phyloP scores from a whole-genome alignment of 352 stramenopile genomes.

The Phytophthora boehmeriae region DNA sequence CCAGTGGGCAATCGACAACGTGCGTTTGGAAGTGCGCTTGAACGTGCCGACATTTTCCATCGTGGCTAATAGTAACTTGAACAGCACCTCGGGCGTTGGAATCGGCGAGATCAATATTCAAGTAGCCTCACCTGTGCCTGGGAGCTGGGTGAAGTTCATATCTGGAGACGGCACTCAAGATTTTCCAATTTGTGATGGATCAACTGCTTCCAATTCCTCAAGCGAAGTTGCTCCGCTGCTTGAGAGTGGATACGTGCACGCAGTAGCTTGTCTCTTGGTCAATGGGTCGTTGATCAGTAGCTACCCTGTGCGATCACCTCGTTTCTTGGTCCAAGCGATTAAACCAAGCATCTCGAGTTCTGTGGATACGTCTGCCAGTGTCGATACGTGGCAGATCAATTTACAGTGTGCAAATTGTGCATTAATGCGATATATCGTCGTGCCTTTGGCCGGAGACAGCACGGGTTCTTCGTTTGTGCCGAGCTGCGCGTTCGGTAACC shows the following conservation, averaged over 20 bases:
- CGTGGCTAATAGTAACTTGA: slow-evolving; percentile 4
- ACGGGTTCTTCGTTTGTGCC: slow-evolving; percentile 19
- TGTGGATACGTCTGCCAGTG: slow-evolving; percentile 29
- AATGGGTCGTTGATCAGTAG: slow-evolving; percentile 44
- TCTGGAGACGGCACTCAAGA: slow-evolving; percentile 63
- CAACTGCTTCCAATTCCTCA: background rate
- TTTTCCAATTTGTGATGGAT: slow-evolving; percentile 48
- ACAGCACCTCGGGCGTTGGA: slow-evolving; percentile 17
- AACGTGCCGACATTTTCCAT: slow-evolving; percentile 43
- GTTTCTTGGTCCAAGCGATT: slow-evolving; percentile 50
- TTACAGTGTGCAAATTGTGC: slow-evolving; percentile 44
- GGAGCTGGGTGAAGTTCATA: slow-evolving; percentile 53
- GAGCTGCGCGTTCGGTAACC: slow-evolving; percentile 49
- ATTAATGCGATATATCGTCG: slow-evolving; percentile 56
- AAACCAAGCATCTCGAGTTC: slow-evolving; percentile 36
- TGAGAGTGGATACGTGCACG: slow-evolving; percentile 59
- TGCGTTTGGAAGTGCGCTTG: slow-evolving; percentile 61
- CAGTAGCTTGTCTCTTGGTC: slow-evolving; percentile 48
- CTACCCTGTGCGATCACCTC: slow-evolving; percentile 49
- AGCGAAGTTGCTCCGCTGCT: slow-evolving; percentile 26
- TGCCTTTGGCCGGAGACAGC: slow-evolving; percentile 11
- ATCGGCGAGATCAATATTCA: slow-evolving; percentile 31
- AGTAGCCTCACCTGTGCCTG: slow-evolving; percentile 43
- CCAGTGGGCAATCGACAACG: slow-evolving; percentile 72
- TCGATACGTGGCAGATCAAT: slow-evolving; percentile 49